Conservation (phyloP, 2,329 filamentous ascomycete species). For the Geoglossum cookeanum region DNA sequence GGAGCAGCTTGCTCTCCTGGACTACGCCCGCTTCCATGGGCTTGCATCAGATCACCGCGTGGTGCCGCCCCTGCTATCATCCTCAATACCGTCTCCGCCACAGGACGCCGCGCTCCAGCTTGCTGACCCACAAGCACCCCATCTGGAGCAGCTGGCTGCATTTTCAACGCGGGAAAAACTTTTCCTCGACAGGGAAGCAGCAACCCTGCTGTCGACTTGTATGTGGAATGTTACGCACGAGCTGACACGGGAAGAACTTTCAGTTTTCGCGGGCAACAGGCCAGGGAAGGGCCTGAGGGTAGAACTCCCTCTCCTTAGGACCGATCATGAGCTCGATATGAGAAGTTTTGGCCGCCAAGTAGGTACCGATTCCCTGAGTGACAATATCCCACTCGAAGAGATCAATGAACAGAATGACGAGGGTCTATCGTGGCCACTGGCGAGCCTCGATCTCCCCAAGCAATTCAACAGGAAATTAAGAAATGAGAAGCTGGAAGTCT, state of each 20-base stretch:
- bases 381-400: neutral
- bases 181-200: neutral
- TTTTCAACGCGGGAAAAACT: slow-evolving; percentile 1
- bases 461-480: neutral
- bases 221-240: neutral
- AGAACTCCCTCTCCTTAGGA: slow-evolving; percentile 3
- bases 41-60: slow-evolving; percentile 1
- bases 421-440: slow-evolving; percentile 2
- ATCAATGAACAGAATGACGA: slow-evolving; percentile 1
- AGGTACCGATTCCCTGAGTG: neutral
- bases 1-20: neutral
- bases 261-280: too few species aligned
- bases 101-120: neutral
- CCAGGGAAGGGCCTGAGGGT: neutral
- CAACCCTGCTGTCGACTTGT: neutral
- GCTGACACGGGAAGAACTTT: neutral
- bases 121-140: neutral
- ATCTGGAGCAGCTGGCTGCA: neutral
- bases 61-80: neutral
- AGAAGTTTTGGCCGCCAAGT: neutral
- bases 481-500: slow-evolving; percentile 1
- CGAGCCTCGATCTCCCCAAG: neutral
- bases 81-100: neutral
- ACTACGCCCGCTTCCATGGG: slow-evolving; percentile 4
- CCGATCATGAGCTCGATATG: slow-evolving; percentile 3